phyloP scores from a whole-genome alignment of 2,329 filamentous ascomycete genomes.

The Rasamsonia emersonii region DNA sequence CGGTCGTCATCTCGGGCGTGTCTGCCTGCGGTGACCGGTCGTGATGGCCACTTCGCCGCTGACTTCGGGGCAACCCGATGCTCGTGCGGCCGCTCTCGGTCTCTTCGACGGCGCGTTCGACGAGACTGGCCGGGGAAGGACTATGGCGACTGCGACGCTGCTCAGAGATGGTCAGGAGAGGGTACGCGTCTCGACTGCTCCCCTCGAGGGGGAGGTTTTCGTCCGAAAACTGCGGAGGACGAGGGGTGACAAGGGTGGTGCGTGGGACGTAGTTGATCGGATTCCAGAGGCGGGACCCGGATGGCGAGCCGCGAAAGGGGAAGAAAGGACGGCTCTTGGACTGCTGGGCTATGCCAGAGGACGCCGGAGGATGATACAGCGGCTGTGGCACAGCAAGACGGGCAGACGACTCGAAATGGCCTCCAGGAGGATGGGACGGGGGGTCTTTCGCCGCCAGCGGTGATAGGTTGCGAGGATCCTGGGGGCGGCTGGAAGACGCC shows the following conservation, averaged over 20 bases:
- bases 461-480: conserved; percentile 21
- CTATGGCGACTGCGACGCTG: conserved; percentile 46
- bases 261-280: conserved; percentile 54
- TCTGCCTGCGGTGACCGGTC: conserved; percentile 7
- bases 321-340: conserved; percentile 8
- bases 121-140: conserved; percentile 37
- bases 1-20: conserved; percentile 19
- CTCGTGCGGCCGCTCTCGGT: conserved; percentile 44
- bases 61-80: conserved; percentile 41
- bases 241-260: conserved; percentile 38
- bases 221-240: conserved; percentile 20
- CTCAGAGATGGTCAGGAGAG: conserved; percentile 50
- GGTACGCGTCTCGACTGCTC: conserved; percentile 41
- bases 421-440: conserved; percentile 1
- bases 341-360: conserved; percentile 4
- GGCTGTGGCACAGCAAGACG: conserved; percentile 8
- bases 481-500: conserved; percentile 15
- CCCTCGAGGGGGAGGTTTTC: conserved; percentile 25
- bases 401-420: conserved; percentile 1
- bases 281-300: conserved; percentile 48
- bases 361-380: conserved; percentile 11
- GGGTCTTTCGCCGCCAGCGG: conserved; percentile 31
- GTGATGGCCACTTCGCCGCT: conserved; percentile 25
- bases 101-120: conserved; percentile 39
- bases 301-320: conserved; percentile 26